Evolutionary conservation across 1,284 basidiomycete genomes (phyloP).

Genomic region (Tilletia setariae): DNA sequence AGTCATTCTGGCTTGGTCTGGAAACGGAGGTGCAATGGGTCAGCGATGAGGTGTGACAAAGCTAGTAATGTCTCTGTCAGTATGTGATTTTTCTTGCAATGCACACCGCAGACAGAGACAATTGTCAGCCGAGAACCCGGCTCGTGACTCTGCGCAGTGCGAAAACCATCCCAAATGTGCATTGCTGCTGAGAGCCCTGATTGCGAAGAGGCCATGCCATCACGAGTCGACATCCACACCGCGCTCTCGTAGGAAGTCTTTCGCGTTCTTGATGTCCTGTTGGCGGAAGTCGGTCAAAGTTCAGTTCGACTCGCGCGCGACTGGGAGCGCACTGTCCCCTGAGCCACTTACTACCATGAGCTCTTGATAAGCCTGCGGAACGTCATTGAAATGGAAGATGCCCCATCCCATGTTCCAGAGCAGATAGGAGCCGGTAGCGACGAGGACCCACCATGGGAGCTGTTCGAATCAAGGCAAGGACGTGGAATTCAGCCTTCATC

Average conservation of each 20-base stretch:
- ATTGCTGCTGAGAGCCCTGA: too few relatives aligned
- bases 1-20: conserved; percentile 40
- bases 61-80: too few relatives aligned
- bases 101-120: too few relatives aligned
- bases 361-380: conserved; percentile 32
- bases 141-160: too few relatives aligned
- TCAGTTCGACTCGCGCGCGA: neutral
- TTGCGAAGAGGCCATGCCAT: too few relatives aligned
- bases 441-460: conserved; percentile 39
- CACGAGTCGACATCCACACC: conserved; percentile 32
- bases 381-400: conserved; percentile 34
- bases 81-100: too few relatives aligned
- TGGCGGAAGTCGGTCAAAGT: neutral
- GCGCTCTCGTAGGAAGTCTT: conserved; percentile 30
- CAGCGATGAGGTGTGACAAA: neutral
- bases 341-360: conserved; percentile 34
- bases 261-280: conserved; percentile 39
- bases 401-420: conserved; percentile 35
- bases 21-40: conserved; percentile 8
- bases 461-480: conserved; percentile 10
- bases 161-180: too few relatives aligned
- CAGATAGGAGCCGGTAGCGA: conserved; percentile 31
- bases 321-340: neutral
- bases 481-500: neutral
- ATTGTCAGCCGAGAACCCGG: too few relatives aligned